Conservation (phyloP, 495 filamentous ascomycete species). For the Glonium stellatum region DNA sequence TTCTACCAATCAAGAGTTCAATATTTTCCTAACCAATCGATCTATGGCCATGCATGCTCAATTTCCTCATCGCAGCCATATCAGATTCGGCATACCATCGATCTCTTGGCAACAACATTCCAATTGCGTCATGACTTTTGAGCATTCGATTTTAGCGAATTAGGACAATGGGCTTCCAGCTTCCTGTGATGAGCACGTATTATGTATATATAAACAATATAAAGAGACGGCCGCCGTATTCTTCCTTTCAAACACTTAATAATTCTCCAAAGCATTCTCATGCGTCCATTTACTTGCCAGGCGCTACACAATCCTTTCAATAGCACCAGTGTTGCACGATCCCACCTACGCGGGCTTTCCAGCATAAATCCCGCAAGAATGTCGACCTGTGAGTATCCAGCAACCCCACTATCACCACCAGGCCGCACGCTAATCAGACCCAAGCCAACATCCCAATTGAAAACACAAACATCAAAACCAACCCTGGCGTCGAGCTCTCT, state of each 20-base stretch:
- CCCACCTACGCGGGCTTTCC: not conserved
- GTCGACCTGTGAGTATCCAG: not conserved
- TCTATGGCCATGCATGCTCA: not conserved
- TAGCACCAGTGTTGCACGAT: not conserved
- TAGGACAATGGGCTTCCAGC: not conserved
- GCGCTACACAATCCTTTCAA: not conserved
- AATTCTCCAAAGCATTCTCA: not conserved
- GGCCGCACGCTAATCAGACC: no score
- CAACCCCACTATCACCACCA: slow-evolving; percentile 1
- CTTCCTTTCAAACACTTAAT: not conserved
- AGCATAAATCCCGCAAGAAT: not conserved
- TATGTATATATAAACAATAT: not conserved
- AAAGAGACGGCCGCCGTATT: not conserved
- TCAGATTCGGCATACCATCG: not conserved
- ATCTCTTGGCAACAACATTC: slow-evolving; percentile 11
- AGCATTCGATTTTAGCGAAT: slow-evolving; percentile 4
- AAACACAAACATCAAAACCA: slow-evolving; percentile 45
- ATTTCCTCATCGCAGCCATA: slow-evolving; percentile 2
- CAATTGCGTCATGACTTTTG: slow-evolving; percentile 21
- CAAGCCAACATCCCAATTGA: slow-evolving; percentile 34
- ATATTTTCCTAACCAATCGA: not conserved
- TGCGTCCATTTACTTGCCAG: not conserved
- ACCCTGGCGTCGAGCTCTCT: slow-evolving; percentile 42
- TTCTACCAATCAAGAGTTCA: not conserved
- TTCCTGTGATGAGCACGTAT: not conserved